Evolutionary conservation across 192 early-diverging fungal species (phyloP).

Genomic region (Podila horticola): DNA sequence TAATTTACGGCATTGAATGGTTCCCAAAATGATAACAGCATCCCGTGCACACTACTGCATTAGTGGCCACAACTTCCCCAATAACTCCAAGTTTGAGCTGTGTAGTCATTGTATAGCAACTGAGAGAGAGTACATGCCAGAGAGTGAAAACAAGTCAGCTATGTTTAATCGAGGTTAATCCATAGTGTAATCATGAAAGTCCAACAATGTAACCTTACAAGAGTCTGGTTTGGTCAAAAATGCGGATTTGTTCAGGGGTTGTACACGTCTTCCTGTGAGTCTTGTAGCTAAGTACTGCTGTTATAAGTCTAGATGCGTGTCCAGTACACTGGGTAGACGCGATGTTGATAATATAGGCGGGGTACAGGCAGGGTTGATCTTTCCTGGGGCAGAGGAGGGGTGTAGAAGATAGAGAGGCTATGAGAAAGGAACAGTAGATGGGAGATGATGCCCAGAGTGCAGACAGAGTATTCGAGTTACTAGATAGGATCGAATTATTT

Average conservation of each 20-base stretch:
- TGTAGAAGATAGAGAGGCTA: constrained; percentile 30
- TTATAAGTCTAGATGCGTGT: constrained; percentile 7
- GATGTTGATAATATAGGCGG: constrained; percentile 17
- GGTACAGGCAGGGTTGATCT: constrained; percentile 14
- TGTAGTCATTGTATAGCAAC: constrained; percentile 28
- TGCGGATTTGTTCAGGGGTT: constrained; percentile 8
- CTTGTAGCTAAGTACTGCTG: constrained; percentile 15
- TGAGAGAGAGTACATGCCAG: constrained; percentile 12
- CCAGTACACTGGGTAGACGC: constrained; percentile 5
- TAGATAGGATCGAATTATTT: not conserved
- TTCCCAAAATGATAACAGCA: constrained; percentile 20
- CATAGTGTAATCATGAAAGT: constrained; percentile 16
- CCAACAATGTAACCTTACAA: constrained; percentile 16
- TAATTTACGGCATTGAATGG: constrained; percentile 12
- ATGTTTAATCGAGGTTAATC: constrained; percentile 16
- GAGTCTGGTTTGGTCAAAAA: not conserved
- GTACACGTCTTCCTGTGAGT: constrained; percentile 19
- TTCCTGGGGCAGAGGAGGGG: constrained; percentile 10
- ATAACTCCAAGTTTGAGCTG: constrained; percentile 14
- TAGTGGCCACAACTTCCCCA: constrained; percentile 14
- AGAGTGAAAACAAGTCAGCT: constrained; percentile 21
- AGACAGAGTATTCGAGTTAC: not conserved
- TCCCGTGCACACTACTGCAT: not conserved
- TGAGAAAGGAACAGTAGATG: too few relatives aligned
- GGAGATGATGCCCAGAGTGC: too few relatives aligned